phyloP scores from a whole-genome alignment of 768 basidiomycete genomes.

The Mycena indigotica region DNA sequence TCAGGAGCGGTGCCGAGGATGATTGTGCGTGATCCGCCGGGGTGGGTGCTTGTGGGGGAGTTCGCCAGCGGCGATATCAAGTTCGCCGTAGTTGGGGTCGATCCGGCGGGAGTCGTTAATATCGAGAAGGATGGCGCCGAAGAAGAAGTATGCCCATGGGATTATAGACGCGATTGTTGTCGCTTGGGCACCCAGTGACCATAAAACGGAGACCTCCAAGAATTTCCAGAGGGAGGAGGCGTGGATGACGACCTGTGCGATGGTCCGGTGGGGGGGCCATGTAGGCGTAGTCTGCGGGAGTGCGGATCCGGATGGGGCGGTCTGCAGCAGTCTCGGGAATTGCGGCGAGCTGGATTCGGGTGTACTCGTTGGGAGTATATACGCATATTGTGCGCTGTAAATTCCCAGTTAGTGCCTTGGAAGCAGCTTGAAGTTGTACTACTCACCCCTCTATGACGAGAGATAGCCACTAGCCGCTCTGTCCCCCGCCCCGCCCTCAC shows the following conservation, averaged over 20 bases:
- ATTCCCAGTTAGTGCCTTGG: background rate
- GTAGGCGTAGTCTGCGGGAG: constrained; percentile 20
- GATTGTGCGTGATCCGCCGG: constrained; percentile 25
- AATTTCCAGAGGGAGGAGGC: constrained; percentile 23
- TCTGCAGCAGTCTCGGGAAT: constrained; percentile 21
- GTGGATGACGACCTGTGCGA: constrained; percentile 9
- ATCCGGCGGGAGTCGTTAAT: constrained; percentile 2
- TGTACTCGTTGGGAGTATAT: constrained; percentile 28
- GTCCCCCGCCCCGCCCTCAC: constrained; percentile 12
- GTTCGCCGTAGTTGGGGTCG: constrained; percentile 5
- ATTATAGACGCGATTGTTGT: constrained; percentile 16
- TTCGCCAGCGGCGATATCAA: constrained; percentile 27
- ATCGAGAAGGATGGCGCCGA: constrained; percentile 16
- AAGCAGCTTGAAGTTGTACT: background rate
- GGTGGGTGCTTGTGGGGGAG: constrained; percentile 23
- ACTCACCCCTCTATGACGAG: constrained; percentile 6
- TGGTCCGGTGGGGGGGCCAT: constrained; percentile 4
- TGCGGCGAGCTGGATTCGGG: constrained; percentile 19
- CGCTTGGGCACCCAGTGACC: constrained; percentile 6
- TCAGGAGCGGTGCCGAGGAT: constrained; percentile 26
- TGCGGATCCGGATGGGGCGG: constrained; percentile 17
- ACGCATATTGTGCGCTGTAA: constrained; percentile 22
- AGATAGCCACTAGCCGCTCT: constrained; percentile 18
- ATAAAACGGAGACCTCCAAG: constrained; percentile 23
- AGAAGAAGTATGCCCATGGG: constrained; percentile 27